Base-by-base conservation (phyloP, 805 yeast species). In the Nakazawaea wickerhamii region DNA sequence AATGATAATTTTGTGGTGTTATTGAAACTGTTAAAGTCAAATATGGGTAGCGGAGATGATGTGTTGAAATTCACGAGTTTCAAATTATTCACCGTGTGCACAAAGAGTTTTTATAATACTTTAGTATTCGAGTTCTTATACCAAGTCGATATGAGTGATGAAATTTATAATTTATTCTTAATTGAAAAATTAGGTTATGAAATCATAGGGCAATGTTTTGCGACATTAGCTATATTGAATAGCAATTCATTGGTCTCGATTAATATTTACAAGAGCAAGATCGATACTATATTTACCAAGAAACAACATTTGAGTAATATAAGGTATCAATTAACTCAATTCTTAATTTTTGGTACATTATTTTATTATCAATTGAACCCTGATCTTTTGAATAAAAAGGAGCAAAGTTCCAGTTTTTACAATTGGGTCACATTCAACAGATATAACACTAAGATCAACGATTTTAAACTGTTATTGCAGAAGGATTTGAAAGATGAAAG, bases 381-480 rank as follows among this genome's bases (percentile, higher is more conserved):
- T 22, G 46, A 43, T 38, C 28, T 43, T 11, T 36, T 43, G 18
- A 21, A 6, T 7, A 34, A 38, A n/a, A 38, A 38, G 18, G 46
- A 43, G 10, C 42, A 38, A 22, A 20, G 28, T 18, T 43, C 46
- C 9, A 34, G 67, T 3, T 63, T 64, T 35, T 51, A 62, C 41
- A 57, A 55, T 35, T 64, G 70, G 70, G 26, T 61, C 11, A 55
- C 60, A 2, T 52, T 52, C 7, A 55, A 51, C 38, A 41, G 52
- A 30, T 55, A 57, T 35, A 50, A 50, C 20, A 53, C 54, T 23
- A 55, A 57, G 18, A 17, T 37, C 13, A 32, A 26, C 5, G 38
- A 40, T 33, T 44, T 14, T 20, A 23, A 18, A 11, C 4, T 14
- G 2, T 20, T 36, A 7, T 33, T 40, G 11, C 14, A 10, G 5